Conservation (phyloP, 345 rosid genomes). For the Pugionium dolabratum region DNA sequence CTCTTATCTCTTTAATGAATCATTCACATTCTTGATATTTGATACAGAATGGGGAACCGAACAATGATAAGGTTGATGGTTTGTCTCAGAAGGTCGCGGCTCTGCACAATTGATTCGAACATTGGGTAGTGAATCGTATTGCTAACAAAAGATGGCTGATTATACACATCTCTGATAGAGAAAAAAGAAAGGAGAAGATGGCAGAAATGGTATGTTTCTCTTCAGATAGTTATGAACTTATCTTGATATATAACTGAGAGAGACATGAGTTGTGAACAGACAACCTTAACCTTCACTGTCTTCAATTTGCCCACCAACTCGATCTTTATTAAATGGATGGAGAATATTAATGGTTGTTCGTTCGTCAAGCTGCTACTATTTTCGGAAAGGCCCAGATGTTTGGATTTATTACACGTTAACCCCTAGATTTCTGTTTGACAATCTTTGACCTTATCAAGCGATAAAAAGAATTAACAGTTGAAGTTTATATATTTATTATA, state of each 20-base stretch:
- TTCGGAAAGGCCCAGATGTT: too few relatives aligned
- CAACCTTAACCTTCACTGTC: constrained; percentile 23
- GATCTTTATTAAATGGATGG: not conserved
- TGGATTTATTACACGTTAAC: too few relatives aligned
- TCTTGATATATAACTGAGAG: constrained; percentile 17
- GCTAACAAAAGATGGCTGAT: constrained; percentile 30
- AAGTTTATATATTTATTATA: not conserved
- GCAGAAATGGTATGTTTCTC: not conserved
- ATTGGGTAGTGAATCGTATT: constrained; percentile 17
- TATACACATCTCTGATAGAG: constrained; percentile 19
- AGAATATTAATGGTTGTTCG: not conserved
- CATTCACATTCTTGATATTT: constrained; percentile 2
- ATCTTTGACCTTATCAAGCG: too few relatives aligned
- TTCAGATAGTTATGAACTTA: constrained; percentile 12
- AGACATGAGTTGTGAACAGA: constrained; percentile 26
- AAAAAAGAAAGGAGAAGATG: not conserved
- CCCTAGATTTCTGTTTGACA: too few relatives aligned
- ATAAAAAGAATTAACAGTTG: too few relatives aligned
- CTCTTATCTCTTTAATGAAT: too few relatives aligned
- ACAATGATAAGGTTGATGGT: constrained; percentile 56
- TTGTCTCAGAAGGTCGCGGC: constrained; percentile 59
- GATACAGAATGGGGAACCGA: constrained; percentile 50
- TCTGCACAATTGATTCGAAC: constrained; percentile 52
- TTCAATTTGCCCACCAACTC: not conserved
- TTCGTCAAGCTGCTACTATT: not conserved